phyloP scores from a whole-genome alignment of 2,329 filamentous ascomycete species.

The Colletotrichum filicis region DNA sequence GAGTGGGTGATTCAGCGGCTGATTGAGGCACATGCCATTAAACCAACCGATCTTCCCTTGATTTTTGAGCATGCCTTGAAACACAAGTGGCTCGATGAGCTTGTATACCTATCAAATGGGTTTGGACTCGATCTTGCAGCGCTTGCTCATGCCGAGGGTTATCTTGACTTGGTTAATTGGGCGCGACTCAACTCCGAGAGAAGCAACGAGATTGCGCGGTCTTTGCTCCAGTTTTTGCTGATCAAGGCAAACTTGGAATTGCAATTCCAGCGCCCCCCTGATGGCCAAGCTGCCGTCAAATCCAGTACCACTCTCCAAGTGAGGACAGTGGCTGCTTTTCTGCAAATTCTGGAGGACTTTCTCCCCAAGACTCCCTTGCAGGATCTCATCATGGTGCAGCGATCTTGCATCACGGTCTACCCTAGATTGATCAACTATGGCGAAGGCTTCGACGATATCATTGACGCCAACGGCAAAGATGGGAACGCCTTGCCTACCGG shows the following conservation, averaged over 20 bases:
- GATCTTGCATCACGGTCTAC: slow-evolving; percentile 90
- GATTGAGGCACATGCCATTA: slow-evolving; percentile 80
- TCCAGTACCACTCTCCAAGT: slow-evolving; percentile 82
- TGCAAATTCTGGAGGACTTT: slow-evolving; percentile 82
- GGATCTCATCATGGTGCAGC: slow-evolving; percentile 83
- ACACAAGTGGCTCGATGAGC: slow-evolving; percentile 85
- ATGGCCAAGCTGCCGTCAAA: slow-evolving; percentile 64
- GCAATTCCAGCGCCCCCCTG: slow-evolving; percentile 76
- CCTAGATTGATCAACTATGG: slow-evolving; percentile 96
- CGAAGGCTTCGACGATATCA: slow-evolving; percentile 90
- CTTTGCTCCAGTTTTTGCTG: slow-evolving; percentile 82
- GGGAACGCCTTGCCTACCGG: slow-evolving; percentile 83
- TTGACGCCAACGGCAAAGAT: slow-evolving; percentile 83
- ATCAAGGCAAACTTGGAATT: slow-evolving; percentile 88
- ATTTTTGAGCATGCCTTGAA: slow-evolving; percentile 75
- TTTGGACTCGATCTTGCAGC: slow-evolving; percentile 90
- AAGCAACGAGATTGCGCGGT: slow-evolving; percentile 73
- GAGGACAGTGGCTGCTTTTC: slow-evolving; percentile 83
- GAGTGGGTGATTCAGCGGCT: slow-evolving; percentile 87
- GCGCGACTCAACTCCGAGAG: slow-evolving; percentile 76
- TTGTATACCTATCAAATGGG: slow-evolving; percentile 82
- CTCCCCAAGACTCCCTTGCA: slow-evolving; percentile 67
- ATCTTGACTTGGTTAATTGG: slow-evolving; percentile 86
- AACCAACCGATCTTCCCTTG: slow-evolving; percentile 62
- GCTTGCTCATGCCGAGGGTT: slow-evolving; percentile 81